These are phyloP conservation scores for Rhodotorula sp. DNA, from an alignment of 1,284 basidiomycete species.

Conservation along the genomic window DNA sequence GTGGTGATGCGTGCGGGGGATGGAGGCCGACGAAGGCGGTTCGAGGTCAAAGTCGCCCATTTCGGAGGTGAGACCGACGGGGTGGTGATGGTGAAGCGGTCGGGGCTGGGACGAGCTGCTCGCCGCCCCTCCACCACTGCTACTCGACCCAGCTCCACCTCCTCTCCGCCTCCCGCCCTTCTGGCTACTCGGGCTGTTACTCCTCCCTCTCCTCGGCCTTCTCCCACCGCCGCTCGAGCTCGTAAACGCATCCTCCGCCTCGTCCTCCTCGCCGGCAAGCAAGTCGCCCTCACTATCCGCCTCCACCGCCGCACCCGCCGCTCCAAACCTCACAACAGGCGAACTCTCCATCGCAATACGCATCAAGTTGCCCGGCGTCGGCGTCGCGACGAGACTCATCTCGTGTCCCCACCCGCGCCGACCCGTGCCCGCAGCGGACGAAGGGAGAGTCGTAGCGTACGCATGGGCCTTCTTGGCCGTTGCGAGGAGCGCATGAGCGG, in stretches of 20 bases:
- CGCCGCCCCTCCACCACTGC: background rate
- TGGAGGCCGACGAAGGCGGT: slow-evolving; percentile 21
- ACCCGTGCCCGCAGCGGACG: background rate
- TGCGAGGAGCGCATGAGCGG: slow-evolving; percentile 27
- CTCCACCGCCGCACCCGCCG: background rate
- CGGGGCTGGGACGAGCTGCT: slow-evolving; percentile 7
- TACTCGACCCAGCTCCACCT: background rate
- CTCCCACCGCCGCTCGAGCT: slow-evolving; percentile 2
- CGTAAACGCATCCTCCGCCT: slow-evolving; percentile 5
- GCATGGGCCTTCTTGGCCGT: slow-evolving; percentile 27
- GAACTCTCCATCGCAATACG: slow-evolving; percentile 18
- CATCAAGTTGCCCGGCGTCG: slow-evolving; percentile 22
- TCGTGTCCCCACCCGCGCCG: slow-evolving; percentile 4
- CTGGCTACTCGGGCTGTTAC: slow-evolving; percentile 2
- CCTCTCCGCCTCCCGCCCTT: background rate
- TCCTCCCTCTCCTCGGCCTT: background rate
- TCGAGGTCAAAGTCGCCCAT: slow-evolving; percentile 28
- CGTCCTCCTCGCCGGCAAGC: slow-evolving; percentile 5
- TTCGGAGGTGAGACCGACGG: slow-evolving; percentile 31
- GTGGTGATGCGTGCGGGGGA: slow-evolving; percentile 5
- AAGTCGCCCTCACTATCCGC: slow-evolving; percentile 13
- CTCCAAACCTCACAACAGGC: slow-evolving; percentile 15
- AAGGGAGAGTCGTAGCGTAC: background rate
- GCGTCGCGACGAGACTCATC: slow-evolving; percentile 19
- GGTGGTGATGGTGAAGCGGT: slow-evolving; percentile 25